phyloP scores from a whole-genome alignment of 2,329 filamentous ascomycete genomes.

The Pseudogymnoascus sp. region DNA sequence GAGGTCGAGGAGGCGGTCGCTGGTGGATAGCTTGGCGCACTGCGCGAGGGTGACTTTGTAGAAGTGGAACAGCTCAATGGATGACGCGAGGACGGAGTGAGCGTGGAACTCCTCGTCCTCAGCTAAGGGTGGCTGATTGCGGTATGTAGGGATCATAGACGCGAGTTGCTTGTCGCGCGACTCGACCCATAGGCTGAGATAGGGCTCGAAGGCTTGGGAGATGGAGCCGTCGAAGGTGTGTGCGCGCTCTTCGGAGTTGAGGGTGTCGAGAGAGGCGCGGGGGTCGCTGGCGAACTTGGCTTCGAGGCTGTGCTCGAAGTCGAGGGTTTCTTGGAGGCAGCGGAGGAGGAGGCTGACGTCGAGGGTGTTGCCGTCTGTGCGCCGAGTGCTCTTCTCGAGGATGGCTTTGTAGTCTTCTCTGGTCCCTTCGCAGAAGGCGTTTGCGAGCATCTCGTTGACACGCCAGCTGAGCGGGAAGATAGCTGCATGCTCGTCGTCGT shows the following conservation, averaged over 20 bases:
- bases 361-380: slow-evolving; percentile 66
- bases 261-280: slow-evolving; percentile 79
- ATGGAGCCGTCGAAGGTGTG: slow-evolving; percentile 83
- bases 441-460: slow-evolving; percentile 82
- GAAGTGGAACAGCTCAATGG: slow-evolving; percentile 94
- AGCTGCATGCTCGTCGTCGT: slow-evolving; percentile 83
- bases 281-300: slow-evolving; percentile 68
- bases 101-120: slow-evolving; percentile 87
- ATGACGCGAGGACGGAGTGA: slow-evolving; percentile 83
- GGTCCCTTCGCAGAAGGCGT: slow-evolving; percentile 91
- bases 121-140: slow-evolving; percentile 69
- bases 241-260: slow-evolving; percentile 66
- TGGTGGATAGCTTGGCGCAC: slow-evolving; percentile 91
- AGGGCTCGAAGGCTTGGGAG: slow-evolving; percentile 94
- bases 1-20: slow-evolving; percentile 77
- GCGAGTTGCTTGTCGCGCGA: slow-evolving; percentile 88
- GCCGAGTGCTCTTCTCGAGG: slow-evolving; percentile 77
- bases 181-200: slow-evolving; percentile 93
- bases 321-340: slow-evolving; percentile 89
- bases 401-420: slow-evolving; percentile 93
- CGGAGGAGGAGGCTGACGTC: slow-evolving; percentile 85
- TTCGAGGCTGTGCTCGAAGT: slow-evolving; percentile 92
- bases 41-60: slow-evolving; percentile 90
- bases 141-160: slow-evolving; percentile 78
- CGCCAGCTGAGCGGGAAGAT: slow-evolving; percentile 87